Evolutionary conservation across 2,329 filamentous ascomycete species (phyloP), one percentile per base, ranked within the genome.

Genomic region (Colletotrichum sp.): DNA sequence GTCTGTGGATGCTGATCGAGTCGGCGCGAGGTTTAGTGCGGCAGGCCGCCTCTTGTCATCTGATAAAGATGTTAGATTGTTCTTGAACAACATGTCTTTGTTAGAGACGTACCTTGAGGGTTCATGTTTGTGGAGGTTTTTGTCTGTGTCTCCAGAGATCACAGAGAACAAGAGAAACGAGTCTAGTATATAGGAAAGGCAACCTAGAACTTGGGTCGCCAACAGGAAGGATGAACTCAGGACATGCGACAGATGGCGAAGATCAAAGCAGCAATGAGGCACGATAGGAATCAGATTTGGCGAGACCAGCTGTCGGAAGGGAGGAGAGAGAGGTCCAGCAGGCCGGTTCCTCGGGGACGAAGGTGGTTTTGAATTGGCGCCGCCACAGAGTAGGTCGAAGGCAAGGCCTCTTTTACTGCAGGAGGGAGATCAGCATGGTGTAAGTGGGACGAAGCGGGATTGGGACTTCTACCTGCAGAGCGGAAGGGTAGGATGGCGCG

Each of bases 281-380:
- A 81, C 77, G 76, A 82, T 78, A 78, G 76, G 78, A 81, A 82
- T 81, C 76, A 82, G 79, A 82, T 80, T 81, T 77, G 82, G 80
- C 84, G 87, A 91, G 88, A 83, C 89, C 89, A 90, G 89, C 89
- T 90, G 85, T 85, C 86, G 85, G 86, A 81, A 82, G 82, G 80
- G 76, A 83, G 79, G 82, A 86, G 80, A 82, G n/a, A 79, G 80
- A 78, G 79, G 77, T 79, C 77, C 79, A 78, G 77, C 77, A 80
- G 79, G 77, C 77, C 79, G 79, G 80, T 77, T 77, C 77, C 77
- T 75, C 82, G 83, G 85, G 86, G 85, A 82, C 81, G 81, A 80
- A 77, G 81, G 80, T 82, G 85, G 85, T 90, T 90, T 89, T 90
- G 87, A 89, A 85, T 85, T 82, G 83, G 80, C 84, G 83, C 82